A percentile compares a stretch with the other conserved stretches of the same genome.
These are phyloP conservation scores for Penicillium steckii DNA, from an alignment of 495 filamentous ascomycete species.

Conservation along the genomic window DNA sequence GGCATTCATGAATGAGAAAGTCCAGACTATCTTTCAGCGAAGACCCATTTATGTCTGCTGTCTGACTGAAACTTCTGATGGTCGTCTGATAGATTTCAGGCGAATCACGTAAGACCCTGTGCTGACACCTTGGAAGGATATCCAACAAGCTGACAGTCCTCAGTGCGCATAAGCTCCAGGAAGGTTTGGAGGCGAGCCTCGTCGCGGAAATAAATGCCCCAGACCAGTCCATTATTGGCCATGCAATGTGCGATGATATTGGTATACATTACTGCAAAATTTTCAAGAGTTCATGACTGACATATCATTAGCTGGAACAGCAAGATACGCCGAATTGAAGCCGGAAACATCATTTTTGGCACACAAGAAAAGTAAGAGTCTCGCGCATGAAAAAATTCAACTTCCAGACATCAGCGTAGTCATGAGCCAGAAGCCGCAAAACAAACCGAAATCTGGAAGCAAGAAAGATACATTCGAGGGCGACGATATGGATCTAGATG, in stretches of 20 bases:
- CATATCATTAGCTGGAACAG: slow-evolving; percentile 65
- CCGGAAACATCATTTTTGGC: slow-evolving; percentile 58
- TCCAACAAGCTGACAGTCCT: slow-evolving; percentile 1
- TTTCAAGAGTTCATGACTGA: slow-evolving; percentile 2
- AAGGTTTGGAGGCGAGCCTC: slow-evolving; percentile 62
- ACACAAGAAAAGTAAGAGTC: not conserved
- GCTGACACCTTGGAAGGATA: not conserved
- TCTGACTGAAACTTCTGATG: slow-evolving; percentile 73
- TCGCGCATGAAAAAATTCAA: not conserved
- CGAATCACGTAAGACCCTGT: slow-evolving; percentile 61
- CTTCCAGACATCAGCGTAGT: not conserved
- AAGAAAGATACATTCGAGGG: slow-evolving; percentile 52
- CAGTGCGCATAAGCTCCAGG: slow-evolving; percentile 66
- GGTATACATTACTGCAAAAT: slow-evolving; percentile 42
- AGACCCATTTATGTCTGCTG: slow-evolving; percentile 69
- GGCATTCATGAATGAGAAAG: slow-evolving; percentile 68
- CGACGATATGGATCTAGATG: slow-evolving; percentile 55
- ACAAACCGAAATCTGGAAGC: not conserved
- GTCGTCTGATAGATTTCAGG: slow-evolving; percentile 72
- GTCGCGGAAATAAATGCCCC: slow-evolving; percentile 52
- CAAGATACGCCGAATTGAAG: slow-evolving; percentile 58
- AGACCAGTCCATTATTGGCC: slow-evolving; percentile 63
- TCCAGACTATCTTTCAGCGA: slow-evolving; percentile 58
- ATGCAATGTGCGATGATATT: slow-evolving; percentile 86
- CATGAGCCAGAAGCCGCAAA: not conserved